Base-by-base conservation (phyloP, 352 stramenopile species). In the Globisporangium rhizosaccharum region DNA sequence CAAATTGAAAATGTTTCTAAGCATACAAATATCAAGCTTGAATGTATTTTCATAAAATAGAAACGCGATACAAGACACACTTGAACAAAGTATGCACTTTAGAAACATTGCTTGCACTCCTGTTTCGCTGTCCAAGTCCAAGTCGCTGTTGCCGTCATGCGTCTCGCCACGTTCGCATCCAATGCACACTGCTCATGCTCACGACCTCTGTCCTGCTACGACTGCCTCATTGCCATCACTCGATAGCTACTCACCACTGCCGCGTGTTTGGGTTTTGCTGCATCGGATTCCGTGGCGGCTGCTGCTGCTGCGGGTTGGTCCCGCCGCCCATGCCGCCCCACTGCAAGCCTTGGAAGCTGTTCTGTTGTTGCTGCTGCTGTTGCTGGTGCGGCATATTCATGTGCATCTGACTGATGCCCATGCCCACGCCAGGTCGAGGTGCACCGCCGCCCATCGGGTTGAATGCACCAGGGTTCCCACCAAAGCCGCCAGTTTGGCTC, bases 371-470 rank as follows among this genome's bases (percentile, higher is more conserved):
- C 39, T 87, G 73, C 56, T 80, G 75, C 20, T 75, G 66, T 18
- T 57, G 64, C 28, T 66, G 71, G 10, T 60, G 63, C 25, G 56
- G 55, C 68, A 89, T 89, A 28, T 75, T 76, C 66, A 91, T 83
- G 67, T 91, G 81, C 82, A 92, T 92, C 63, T 92, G 80, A 42
- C 80, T 92, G 65, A 92, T 92, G 63, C 87, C 86, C 72, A 91
- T 90, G 50, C 66, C 75, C 47, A 74, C 77, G 30, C 67, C 71
- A 45, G 67, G 70, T 39, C 77, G 75, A 62, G 78, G 74, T 18
- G 56, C 53, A 3, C 53, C 41, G 17, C 65, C 62, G 6, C 70
- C 70, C 70, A 78, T 78, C 1, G 75, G 61, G 57, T 79, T 79
- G 46, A 77, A 87, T 3, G 68, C 72, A 48, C 67, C 67, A 2